Evolutionary conservation across 805 yeast genomes (phyloP), one percentile per base, ranked within the genome.

Genomic region (Candida parachauliodes): DNA sequence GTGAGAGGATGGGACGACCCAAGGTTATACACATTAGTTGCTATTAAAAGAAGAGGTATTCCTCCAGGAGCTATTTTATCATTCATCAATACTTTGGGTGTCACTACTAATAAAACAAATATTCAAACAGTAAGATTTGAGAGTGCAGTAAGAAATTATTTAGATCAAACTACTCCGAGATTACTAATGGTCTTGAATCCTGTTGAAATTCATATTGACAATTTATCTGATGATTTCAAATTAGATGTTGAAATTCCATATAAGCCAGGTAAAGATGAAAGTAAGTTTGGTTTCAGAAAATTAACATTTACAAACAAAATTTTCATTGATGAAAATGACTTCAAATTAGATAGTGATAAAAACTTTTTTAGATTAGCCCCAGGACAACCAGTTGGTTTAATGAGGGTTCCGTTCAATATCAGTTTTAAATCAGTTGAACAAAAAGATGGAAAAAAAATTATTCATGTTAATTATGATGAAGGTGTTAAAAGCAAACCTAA

Each of bases 1-100:
- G 99, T 93, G 17, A 79, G 96, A 60, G 96, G 88, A 32, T 93
- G 99, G 99, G 94, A 93, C 62, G 98, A 93, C 64, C 98, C 99
- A 52, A 78, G 99, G 56, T 73, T 93, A 59, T 93, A 81, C 63
- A 93, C 99, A 4, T 75, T 93, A 51, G 98, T 88, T 51, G 96
- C 93, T 36, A 79, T 93, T 44, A 83, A 88, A 58, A 84, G 99
- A 60, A 86, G 99, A 59, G 99, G 99, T 69, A 82, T 93, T 7
- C 99, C 99, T 49, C 98, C 99, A 9, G 97, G 98, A 31, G 97
- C 98, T 20, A 87, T 93, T 59, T 73, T 93, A 57, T 77, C 88
- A 22, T 93, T 93, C 60, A 85, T 93, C 55, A 87, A 89, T 60
- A 91, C 96, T 32, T 75, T 93, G 50, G 99, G 99, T 55, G 98